A percentile compares a stretch with the other conserved stretches of the same genome.
phyloP scores from a whole-genome alignment of 1,284 basidiomycete genomes.

The Sanguinoderma infundibulare region DNA sequence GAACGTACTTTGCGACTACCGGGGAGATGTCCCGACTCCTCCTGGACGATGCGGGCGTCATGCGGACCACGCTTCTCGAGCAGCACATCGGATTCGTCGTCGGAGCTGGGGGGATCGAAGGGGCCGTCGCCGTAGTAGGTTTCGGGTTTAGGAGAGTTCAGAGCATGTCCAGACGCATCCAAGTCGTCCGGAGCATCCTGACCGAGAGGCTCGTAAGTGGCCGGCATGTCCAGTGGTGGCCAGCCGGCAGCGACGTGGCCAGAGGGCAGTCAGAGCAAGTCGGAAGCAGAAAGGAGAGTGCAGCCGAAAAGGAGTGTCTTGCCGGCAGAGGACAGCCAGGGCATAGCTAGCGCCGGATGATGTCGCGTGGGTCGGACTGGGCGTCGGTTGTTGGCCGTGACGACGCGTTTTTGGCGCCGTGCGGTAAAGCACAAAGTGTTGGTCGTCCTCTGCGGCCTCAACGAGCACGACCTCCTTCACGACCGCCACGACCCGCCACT shows the following conservation, averaged over 20 bases:
- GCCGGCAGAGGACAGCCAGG: neutral
- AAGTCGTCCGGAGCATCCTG: constrained; percentile 23
- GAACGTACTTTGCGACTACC: constrained; percentile 40
- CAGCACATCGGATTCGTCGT: constrained; percentile 53
- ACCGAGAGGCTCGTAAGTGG: constrained; percentile 28
- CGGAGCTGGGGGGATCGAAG: constrained; percentile 74
- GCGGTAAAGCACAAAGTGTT: neutral
- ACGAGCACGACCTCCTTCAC: constrained; percentile 15
- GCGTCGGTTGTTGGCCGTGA: constrained; percentile 23
- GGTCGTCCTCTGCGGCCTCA: constrained; percentile 1
- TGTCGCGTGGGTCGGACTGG: too few relatives aligned
- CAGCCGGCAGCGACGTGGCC: constrained; percentile 2
- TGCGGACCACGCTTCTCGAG: constrained; percentile 45
- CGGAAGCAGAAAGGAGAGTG: neutral
- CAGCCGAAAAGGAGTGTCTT: neutral
- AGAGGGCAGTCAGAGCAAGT: neutral
- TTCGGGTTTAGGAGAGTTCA: constrained; percentile 30
- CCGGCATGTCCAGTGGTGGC: constrained; percentile 20
- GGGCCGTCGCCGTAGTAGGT: constrained; percentile 73
- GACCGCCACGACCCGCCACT: constrained; percentile 20
- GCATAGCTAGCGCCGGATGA: constrained; percentile 1
- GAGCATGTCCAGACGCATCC: too few relatives aligned
- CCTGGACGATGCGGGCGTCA: constrained; percentile 26
- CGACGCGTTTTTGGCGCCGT: constrained; percentile 28
- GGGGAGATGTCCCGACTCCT: constrained; percentile 39